phyloP scores from a whole-genome alignment of 768 basidiomycete genomes.

The Ephemerocybe angulata region DNA sequence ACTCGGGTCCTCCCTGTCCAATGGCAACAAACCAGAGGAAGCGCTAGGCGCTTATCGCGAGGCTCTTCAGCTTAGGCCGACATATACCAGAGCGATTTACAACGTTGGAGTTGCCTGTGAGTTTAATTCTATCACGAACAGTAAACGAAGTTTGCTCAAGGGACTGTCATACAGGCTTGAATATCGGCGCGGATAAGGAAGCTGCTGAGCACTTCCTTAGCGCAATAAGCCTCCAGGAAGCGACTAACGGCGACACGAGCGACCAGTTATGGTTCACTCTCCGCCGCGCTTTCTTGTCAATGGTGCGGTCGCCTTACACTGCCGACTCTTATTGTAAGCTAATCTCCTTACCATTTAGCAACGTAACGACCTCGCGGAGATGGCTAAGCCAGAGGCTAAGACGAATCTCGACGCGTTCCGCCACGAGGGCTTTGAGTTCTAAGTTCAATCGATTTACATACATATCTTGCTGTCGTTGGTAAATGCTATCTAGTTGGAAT shows the following conservation, averaged over 20 bases:
- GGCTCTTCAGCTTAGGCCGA: slow-evolving; percentile 86
- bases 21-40: slow-evolving; percentile 91
- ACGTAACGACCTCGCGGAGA: slow-evolving; percentile 76
- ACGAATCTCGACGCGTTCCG: slow-evolving; percentile 71
- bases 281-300: slow-evolving; percentile 69
- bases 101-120: slow-evolving; percentile 97
- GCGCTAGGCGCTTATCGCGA: slow-evolving; percentile 87
- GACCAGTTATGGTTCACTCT: slow-evolving; percentile 90
- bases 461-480: slow-evolving; percentile 10
- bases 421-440: slow-evolving; percentile 88
- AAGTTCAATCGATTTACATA: too few species aligned
- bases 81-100: slow-evolving; percentile 95
- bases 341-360: slow-evolving; percentile 41
- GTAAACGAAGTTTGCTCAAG: slow-evolving; percentile 7
- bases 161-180: slow-evolving; percentile 59
- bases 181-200: slow-evolving; percentile 93
- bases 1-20: slow-evolving; percentile 89
- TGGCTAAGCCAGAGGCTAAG: slow-evolving; percentile 60
- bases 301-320: slow-evolving; percentile 52
- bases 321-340: not conserved
- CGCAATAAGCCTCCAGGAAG: slow-evolving; percentile 75
- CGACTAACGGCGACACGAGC: slow-evolving; percentile 65
- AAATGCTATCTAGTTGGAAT: slow-evolving; percentile 1
- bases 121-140: slow-evolving; percentile 27
- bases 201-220: slow-evolving; percentile 94